A percentile compares a stretch with the other conserved stretches of the same genome.
phyloP scores from a whole-genome alignment of 306 rosid species.

The Trifolium dubium region DNA sequence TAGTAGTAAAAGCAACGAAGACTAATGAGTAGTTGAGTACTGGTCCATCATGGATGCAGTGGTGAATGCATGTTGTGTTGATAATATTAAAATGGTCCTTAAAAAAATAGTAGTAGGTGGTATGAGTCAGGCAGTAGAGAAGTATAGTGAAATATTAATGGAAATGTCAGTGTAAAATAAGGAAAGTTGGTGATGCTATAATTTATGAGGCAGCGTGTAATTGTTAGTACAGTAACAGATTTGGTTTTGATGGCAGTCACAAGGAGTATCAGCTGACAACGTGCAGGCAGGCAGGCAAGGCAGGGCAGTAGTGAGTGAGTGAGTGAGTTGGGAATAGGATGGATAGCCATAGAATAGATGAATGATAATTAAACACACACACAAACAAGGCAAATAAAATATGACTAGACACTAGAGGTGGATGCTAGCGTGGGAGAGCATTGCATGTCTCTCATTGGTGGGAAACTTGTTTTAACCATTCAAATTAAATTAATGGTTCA shows the following conservation, averaged over 20 bases:
- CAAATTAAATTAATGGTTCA: too few relatives aligned
- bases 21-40: not conserved
- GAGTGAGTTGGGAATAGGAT: not conserved
- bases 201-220: conserved; percentile 48
- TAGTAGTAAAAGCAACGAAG: conserved; percentile 28
- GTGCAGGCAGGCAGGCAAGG: not conserved
- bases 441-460: too few relatives aligned
- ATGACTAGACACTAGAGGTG: not conserved
- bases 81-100: too few relatives aligned
- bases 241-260: conserved; percentile 59
- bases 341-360: too few relatives aligned
- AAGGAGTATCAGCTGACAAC: conserved; percentile 44
- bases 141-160: conserved; percentile 44
- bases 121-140: not conserved
- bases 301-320: not conserved
- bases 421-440: too few relatives aligned
- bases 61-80: too few relatives aligned
- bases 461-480: too few relatives aligned
- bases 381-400: not conserved
- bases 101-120: too few relatives aligned
- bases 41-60: not conserved
- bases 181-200: conserved; percentile 56
- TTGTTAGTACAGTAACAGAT: conserved; percentile 42
- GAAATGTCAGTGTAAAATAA: conserved; percentile 50
- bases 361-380: not conserved